A percentile compares a stretch with the other conserved stretches of the same genome.
Conservation (phyloP, 2,329 filamentous ascomycete species). For the Alternaria conjuncta region DNA sequence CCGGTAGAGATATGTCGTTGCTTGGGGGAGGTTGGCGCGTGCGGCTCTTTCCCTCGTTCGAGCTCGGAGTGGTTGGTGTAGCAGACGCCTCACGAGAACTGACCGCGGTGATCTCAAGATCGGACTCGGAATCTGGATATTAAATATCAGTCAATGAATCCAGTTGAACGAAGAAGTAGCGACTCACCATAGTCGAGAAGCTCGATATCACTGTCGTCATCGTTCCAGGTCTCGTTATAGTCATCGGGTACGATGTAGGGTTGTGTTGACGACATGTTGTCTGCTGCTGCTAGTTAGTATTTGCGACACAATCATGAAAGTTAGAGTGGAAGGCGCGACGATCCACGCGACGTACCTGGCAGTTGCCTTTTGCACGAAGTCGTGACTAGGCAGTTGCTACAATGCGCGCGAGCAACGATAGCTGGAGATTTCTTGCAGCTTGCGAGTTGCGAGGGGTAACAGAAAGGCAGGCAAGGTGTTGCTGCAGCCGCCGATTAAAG, state of each 20-base stretch:
- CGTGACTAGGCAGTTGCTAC: neutral
- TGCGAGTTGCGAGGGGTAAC: neutral
- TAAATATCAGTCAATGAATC: neutral
- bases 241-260: neutral
- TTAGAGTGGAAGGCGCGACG: neutral
- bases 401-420: neutral
- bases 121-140: neutral
- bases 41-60: neutral
- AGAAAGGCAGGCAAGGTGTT: neutral
- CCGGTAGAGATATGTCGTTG: neutral
- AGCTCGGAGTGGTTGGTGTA: neutral
- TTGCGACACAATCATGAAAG: neutral
- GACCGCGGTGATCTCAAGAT: neutral
- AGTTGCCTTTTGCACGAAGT: neutral
- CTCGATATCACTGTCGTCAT: neutral
- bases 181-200: neutral
- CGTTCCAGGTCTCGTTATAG: neutral
- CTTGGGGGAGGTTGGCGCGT: fast-evolving
- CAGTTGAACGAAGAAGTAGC: neutral
- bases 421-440: neutral
- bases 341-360: neutral
- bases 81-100: neutral
- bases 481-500: neutral
- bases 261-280: neutral
- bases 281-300: neutral